phyloP scores from a whole-genome alignment of 352 stramenopile species.

The Pythium biforme region DNA sequence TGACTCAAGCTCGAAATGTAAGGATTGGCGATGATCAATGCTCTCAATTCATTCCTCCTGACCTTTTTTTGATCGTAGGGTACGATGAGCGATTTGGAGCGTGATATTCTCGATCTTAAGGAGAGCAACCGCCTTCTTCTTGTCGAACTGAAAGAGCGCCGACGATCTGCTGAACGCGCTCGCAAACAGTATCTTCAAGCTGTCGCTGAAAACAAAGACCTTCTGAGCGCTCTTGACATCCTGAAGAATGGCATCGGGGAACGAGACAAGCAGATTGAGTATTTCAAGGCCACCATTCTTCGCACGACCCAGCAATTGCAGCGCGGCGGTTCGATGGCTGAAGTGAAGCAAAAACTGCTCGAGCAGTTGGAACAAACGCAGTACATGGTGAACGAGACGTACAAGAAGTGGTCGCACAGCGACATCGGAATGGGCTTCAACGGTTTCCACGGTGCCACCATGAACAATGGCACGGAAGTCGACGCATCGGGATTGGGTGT shows the following conservation, averaged over 20 bases:
- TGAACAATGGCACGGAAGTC: neutral
- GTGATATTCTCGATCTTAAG: constrained; percentile 47
- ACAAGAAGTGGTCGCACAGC: constrained; percentile 70
- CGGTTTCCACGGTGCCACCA: constrained; percentile 11
- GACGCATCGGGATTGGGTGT: constrained; percentile 17
- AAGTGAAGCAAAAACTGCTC: constrained; percentile 72
- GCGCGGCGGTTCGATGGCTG: constrained; percentile 48
- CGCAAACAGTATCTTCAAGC: constrained; percentile 59
- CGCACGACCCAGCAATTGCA: constrained; percentile 55
- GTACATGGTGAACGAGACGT: constrained; percentile 73
- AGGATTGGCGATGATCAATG: neutral
- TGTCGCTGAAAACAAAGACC: constrained; percentile 64
- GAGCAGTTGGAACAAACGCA: constrained; percentile 77
- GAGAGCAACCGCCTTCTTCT: constrained; percentile 68
- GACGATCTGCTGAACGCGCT: constrained; percentile 44
- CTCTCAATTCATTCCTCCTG: neutral
- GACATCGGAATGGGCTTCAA: constrained; percentile 32
- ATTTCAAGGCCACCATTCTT: constrained; percentile 48
- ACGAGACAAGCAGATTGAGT: constrained; percentile 69
- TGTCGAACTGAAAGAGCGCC: constrained; percentile 57
- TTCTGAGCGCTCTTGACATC: constrained; percentile 59
- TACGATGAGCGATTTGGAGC: constrained; percentile 30
- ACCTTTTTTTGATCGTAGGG: constrained; percentile 12
- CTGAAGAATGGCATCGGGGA: constrained; percentile 59
- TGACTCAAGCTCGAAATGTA: constrained; percentile 32